Base-by-base conservation (phyloP, 208 protist species). In the Acanthamoeba castellanii region DNA sequence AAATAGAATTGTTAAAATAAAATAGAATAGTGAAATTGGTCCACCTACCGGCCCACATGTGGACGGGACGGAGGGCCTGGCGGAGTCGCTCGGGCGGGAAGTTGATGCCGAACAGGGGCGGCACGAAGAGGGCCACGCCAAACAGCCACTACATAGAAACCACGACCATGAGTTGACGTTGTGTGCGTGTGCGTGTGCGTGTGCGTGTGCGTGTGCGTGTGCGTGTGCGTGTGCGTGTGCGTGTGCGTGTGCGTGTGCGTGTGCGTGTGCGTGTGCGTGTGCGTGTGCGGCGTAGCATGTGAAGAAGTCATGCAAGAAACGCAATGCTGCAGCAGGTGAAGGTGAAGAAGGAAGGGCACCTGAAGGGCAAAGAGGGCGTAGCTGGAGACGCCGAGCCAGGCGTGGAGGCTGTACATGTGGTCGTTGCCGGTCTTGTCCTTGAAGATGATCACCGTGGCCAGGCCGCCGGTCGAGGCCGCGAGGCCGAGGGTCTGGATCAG, bases 361-460 rank as follows among this genome's bases (percentile, higher is more conserved):
- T 78, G 70, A 50, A 78, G 6, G 70, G 70, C 70, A 22, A 78
- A 78, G 30, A 78, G 70, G 18, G 70, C 6, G 37, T 78, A 78
- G 34, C 70, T 78, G 18, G 3, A 9, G 2, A 78, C n/a, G 70
- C 70, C 70, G 70, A 78, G 70, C 70, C 70, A 78, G 37, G 70
- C 70, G 70, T 78, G 70, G 34, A 78, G 70, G 20, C 7, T 50
- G 20, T 78, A 78, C 70, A 78, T 50, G 37, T 78, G 70, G 37
- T 37, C 30, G 34, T 78, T 78, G 34, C 37, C 70, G 34, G 70
- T 78, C 37, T 78, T 78, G 37, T 78, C 34, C 70, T 78, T 78
- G 37, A 78, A 78, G 4, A 78, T 78, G 37, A 78, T 78, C 70
- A 78, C 70, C 34, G 70, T 78, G 34, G 70, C 70, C 30, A 78